Percentiles rank a stretch among this genome's conserved stretches.
These are phyloP conservation scores for Fragaria ananassa DNA, from an alignment of 306 rosid genomes.

Conservation along the genomic window DNA sequence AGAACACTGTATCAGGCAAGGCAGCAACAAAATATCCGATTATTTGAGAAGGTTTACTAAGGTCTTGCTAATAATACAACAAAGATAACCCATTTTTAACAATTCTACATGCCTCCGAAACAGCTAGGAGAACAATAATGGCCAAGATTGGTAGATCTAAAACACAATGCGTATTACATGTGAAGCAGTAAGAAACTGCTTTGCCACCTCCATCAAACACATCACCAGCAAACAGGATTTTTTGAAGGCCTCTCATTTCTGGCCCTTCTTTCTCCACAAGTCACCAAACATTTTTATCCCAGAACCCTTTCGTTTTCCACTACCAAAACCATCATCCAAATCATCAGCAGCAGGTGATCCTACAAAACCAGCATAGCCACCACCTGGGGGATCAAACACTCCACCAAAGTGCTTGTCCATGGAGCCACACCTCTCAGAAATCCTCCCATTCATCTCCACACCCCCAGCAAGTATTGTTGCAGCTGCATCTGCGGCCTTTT, in stretches of 20 bases:
- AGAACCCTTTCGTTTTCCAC: conserved; percentile 72
- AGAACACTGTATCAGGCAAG: background rate
- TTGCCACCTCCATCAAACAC: conserved; percentile 29
- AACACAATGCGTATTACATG: conserved; percentile 13
- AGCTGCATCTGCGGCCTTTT: conserved; percentile 92
- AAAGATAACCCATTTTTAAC: background rate
- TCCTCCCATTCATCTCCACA: conserved; percentile 56
- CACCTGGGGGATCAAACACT: conserved; percentile 51
- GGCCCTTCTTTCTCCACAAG: conserved; percentile 79
- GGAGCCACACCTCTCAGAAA: conserved; percentile 75
- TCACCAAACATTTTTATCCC: conserved; percentile 82
- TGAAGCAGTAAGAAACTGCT: conserved; percentile 56
- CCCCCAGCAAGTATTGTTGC: conserved; percentile 80
- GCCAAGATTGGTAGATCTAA: background rate
- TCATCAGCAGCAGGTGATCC: conserved; percentile 71
- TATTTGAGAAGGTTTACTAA: background rate
- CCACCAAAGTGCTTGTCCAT: conserved; percentile 80
- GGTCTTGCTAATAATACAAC: background rate
- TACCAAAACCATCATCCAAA: conserved; percentile 57
- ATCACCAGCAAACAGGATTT: conserved; percentile 18
- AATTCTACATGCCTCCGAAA: conserved; percentile 8
- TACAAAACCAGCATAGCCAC: conserved; percentile 59
- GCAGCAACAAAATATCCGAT: background rate
- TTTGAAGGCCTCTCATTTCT: conserved; percentile 36
- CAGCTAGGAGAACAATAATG: background rate